Base-by-base conservation (phyloP, 1,284 basidiomycete genomes). In the Puccinia triticina region DNA sequence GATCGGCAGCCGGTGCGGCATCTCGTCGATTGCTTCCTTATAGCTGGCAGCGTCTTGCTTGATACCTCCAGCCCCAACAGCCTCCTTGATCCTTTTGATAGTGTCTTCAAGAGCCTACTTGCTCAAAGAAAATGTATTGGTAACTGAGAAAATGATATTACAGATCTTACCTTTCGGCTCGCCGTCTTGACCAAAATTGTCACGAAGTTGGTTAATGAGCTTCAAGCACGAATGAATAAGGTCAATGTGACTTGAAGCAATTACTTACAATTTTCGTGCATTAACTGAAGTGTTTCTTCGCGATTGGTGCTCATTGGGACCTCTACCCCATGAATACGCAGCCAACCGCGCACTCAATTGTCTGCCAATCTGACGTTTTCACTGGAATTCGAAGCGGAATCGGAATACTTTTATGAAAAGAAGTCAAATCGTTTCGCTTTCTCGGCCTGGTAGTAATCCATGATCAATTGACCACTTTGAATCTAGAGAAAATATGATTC, bases 381-480 rank as follows among this genome's bases (percentile, higher is more conserved):
- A 66, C 83, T 83, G n/a, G 84, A 79, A 67, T 83, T 84, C 26
- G 83, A 80, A 18, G 72, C 74, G 16, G 81, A 76, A 61, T 84
- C 83, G 50, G 82, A 66, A 83, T 85, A 86, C 83, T 85, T 84
- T 82, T 85, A 84, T 72, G 74, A 83, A 83, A 86, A 86, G 16
- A 83, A 81, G 71, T 82, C 74, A 57, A 76, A 81, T 66, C 85
- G 80, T 78, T 85, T 77, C 48, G 86, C 85, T 74, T 84, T 84
- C 69, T 84, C 85, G 43, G 90, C 90, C 86, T 92, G 88, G 12
- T 89, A 90, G 84, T 92, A 92, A 91, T 12, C 91, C 92, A 85
- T 93, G 89, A 57, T 93, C 89, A 83, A 93, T 89, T 71, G 97
- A 91, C 92, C 93, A 97, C 11, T 89, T 87, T 37, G 11, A 18